phyloP scores from a whole-genome alignment of 352 stramenopile species.

The Stramenopiles sp. region DNA sequence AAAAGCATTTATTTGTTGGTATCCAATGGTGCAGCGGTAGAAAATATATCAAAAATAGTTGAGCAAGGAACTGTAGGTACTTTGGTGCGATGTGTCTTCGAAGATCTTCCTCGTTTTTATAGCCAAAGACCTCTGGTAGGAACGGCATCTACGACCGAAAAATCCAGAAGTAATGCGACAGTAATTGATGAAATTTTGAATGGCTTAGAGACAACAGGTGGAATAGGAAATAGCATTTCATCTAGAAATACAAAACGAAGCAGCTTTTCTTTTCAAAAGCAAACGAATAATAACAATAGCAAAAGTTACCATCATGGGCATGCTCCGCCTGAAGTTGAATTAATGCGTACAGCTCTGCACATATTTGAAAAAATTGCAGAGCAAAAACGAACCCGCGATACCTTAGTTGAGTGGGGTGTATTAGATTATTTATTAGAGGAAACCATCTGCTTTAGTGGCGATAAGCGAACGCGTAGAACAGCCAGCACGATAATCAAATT shows the following conservation, averaged over 20 bases:
- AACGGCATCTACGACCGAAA: background rate
- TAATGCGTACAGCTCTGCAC: background rate
- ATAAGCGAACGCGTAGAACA: background rate
- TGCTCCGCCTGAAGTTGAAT: background rate
- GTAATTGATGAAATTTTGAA: background rate
- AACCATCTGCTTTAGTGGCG: constrained; percentile 1
- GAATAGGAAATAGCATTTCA: background rate
- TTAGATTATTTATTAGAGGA: constrained; percentile 11
- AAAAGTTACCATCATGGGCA: background rate
- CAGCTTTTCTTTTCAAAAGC: background rate
- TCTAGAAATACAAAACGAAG: background rate
- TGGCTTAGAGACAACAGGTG: background rate
- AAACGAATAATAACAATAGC: background rate
- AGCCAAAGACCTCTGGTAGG: background rate
- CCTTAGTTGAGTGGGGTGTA: background rate
- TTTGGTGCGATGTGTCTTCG: background rate
- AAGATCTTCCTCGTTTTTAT: background rate
- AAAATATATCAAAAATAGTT: background rate
- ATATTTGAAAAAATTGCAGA: background rate
- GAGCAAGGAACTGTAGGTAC: background rate
- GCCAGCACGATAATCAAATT: background rate
- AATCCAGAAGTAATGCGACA: background rate
- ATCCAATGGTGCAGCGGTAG: background rate
- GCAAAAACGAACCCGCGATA: background rate
- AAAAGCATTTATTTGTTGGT: background rate